These are phyloP conservation scores for Penicillium antarcticum DNA, from an alignment of 495 filamentous ascomycete genomes.

Conservation along the genomic window DNA sequence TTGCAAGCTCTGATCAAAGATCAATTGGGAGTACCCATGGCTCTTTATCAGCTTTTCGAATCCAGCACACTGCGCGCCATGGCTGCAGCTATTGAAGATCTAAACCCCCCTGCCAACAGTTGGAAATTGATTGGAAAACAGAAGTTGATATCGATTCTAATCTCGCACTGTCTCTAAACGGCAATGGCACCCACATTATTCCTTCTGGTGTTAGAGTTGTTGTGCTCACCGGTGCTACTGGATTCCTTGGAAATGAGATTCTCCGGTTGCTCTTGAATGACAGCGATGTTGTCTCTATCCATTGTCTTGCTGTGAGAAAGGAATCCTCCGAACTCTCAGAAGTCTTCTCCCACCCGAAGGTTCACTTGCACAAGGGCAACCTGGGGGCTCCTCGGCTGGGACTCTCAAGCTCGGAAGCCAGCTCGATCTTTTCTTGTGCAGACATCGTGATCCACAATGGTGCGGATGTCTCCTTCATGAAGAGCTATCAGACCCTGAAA, in stretches of 20 bases:
- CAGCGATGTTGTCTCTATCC: slow-evolving; percentile 13
- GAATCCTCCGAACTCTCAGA: neutral
- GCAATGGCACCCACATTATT: neutral
- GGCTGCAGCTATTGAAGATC: slow-evolving; percentile 15
- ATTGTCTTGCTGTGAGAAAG: slow-evolving; percentile 33
- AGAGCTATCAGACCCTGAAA: slow-evolving; percentile 42
- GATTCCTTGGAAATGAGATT: slow-evolving; percentile 33
- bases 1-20: slow-evolving; percentile 26
- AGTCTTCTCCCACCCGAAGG: slow-evolving; percentile 23
- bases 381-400: slow-evolving; percentile 31
- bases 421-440: slow-evolving; percentile 23
- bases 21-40: slow-evolving; percentile 16
- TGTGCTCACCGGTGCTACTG: slow-evolving; percentile 33
- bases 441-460: slow-evolving; percentile 53
- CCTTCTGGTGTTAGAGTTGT: slow-evolving; percentile 8
- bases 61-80: slow-evolving; percentile 33
- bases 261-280: slow-evolving; percentile 21
- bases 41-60: slow-evolving; percentile 32
- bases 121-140: slow-evolving; percentile 21
- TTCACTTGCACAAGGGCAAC: slow-evolving; percentile 38
- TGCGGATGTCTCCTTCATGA: slow-evolving; percentile 47
- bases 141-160: slow-evolving; percentile 8
- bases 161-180: neutral
- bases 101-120: neutral
- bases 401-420: slow-evolving; percentile 21